These are phyloP conservation scores for Immersiporthe knoxdaviesiana DNA, from an alignment of 2,329 filamentous ascomycete species.

Conservation along the genomic window DNA sequence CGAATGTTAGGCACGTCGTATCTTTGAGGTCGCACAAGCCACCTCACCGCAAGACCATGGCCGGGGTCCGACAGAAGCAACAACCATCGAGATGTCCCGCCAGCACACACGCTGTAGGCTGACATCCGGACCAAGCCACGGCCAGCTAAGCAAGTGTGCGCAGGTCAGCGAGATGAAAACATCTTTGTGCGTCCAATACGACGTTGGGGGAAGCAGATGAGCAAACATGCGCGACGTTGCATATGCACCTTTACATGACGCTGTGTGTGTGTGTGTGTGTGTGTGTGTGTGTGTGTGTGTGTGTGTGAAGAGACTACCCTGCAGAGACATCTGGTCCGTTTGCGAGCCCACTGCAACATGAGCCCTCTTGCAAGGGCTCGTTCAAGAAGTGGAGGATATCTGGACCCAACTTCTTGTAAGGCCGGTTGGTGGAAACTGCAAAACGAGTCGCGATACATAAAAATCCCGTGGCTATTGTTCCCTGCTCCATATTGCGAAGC, in stretches of 20 bases:
- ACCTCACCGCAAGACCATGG: not conserved
- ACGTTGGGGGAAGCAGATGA: not conserved
- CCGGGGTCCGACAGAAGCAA: not conserved
- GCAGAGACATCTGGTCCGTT: not conserved
- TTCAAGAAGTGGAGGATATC: not conserved
- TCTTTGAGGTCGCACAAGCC: not conserved
- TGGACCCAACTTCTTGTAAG: not conserved
- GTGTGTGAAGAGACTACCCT: no score
- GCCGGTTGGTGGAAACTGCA: not conserved
- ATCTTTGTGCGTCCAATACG: not conserved
- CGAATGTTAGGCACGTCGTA: not conserved
- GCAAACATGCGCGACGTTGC: constrained; percentile 17
- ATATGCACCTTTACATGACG: not conserved
- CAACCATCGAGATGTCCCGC: not conserved
- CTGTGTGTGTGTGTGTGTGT: not conserved
- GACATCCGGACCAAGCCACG: not conserved
- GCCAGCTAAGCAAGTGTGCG: not conserved
- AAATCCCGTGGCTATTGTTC: not conserved
- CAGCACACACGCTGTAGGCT: not conserved
- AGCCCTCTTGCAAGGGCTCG: not conserved
- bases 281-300: no score
- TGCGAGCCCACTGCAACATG: not conserved
- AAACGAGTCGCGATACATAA: not conserved
- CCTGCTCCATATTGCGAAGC: not conserved
- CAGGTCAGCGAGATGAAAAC: not conserved